phyloP scores from a whole-genome alignment of 352 stramenopile species.

The Globisporangium spinosum region DNA sequence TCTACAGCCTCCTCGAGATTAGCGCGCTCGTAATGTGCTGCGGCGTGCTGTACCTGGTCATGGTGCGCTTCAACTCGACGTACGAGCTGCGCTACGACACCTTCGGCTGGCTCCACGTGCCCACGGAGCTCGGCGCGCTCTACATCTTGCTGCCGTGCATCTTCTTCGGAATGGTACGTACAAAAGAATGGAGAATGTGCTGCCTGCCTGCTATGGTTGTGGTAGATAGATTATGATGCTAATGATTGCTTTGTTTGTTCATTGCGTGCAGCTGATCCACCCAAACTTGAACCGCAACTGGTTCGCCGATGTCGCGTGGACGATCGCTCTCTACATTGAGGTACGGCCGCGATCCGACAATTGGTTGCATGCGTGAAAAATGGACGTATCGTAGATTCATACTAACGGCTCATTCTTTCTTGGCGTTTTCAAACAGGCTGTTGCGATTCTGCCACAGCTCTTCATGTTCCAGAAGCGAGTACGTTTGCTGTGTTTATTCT shows the following conservation, averaged over 20 bases:
- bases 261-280: constrained; percentile 88
- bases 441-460: constrained; percentile 96
- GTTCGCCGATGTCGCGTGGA: constrained; percentile 95
- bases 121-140: constrained; percentile 76
- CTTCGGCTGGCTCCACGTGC: constrained; percentile 91
- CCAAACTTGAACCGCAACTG: constrained; percentile 96
- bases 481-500: constrained; percentile 19
- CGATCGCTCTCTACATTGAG: constrained; percentile 98
- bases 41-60: constrained; percentile 89
- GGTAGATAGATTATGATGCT: constrained; percentile 21
- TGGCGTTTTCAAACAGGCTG: constrained; percentile 23
- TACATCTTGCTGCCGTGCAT: constrained; percentile 88
- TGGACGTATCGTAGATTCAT: not conserved
- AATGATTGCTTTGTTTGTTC: constrained; percentile 27
- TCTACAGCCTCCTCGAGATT: constrained; percentile 97
- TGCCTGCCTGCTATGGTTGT: not conserved
- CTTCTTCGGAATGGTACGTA: constrained; percentile 77
- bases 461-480: constrained; percentile 99
- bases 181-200: not conserved
- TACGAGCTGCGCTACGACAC: constrained; percentile 96
- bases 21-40: constrained; percentile 86
- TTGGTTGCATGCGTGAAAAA: not conserved
- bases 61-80: constrained; percentile 91
- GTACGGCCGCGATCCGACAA: not conserved
- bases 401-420: not conserved